Percentiles rank a stretch among this genome's conserved stretches.
Conservation (phyloP, 2,329 filamentous ascomycete species). For the Trichoderma afroharzianum region DNA sequence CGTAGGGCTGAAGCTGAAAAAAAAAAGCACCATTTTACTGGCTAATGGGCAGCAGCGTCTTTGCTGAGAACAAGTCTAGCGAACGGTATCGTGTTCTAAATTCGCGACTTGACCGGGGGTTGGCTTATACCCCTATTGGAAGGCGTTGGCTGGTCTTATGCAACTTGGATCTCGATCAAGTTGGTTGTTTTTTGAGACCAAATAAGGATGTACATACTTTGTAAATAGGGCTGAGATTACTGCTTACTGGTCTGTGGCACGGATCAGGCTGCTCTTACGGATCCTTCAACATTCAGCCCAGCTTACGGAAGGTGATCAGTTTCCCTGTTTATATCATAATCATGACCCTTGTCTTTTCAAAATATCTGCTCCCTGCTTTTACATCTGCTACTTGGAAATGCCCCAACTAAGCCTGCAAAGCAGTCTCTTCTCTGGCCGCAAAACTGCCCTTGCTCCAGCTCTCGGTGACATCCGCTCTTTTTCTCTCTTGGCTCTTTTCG, state of each 20-base stretch:
- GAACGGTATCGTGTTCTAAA: not conserved
- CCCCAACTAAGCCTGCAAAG: constrained; percentile 50
- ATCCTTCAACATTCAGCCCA: not conserved
- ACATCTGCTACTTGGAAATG: not conserved
- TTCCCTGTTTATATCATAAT: not conserved
- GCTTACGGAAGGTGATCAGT: not conserved
- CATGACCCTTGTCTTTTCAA: not conserved
- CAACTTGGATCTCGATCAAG: not conserved
- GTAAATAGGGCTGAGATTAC: not conserved
- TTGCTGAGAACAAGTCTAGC: not conserved
- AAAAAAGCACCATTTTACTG: constrained; percentile 14
- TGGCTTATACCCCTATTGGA: not conserved
- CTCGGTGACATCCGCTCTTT: constrained; percentile 51
- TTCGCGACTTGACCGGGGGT: not conserved
- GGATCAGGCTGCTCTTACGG: not conserved
- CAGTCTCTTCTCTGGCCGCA: constrained; percentile 53
- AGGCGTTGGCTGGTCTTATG: not conserved
- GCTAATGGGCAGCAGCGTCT: not conserved
- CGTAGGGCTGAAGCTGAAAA: constrained; percentile 16
- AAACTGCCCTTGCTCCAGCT: constrained; percentile 56
- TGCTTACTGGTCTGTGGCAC: not conserved
- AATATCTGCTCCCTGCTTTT: not conserved
- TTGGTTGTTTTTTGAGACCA: not conserved
- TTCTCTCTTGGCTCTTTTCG: constrained; percentile 49
- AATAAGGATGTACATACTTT: not conserved